Base-by-base conservation (phyloP, 108 stramenopile species). In the Epithemia pelagica region DNA sequence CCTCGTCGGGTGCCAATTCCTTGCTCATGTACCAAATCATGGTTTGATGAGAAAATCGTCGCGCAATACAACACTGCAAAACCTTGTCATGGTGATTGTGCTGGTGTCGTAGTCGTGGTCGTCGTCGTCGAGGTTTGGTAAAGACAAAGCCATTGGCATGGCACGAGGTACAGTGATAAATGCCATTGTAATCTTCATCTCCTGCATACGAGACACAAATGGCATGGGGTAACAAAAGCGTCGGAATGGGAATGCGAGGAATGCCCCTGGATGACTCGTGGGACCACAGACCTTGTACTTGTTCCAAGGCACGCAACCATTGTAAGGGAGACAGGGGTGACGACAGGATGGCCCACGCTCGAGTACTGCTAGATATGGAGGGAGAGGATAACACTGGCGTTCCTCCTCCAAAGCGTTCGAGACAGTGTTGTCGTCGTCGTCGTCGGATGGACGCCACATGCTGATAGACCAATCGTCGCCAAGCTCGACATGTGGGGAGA, bases 11-110 rank as follows among this genome's bases (percentile, higher is more conserved):
- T 5, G 37, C 5, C 37, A 46, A 46, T 71, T 91, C 90, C 65
- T 91, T 91, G 72, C 83, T 81, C 80, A 88, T 79, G 65, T 91
- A 91, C 90, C 90, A 91, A 8, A 89, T 62, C 52, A 89, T 67
- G 27, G 84, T 83, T 80, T 87, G 60, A 1, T 7, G 28, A 1
- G 90, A 88, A 72, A 87, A 92, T 32, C 83, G 62, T 63, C 85
- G 87, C 1, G 86, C 72, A 66, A 92, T 85, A 30, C 87, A 69
- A 66, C 90, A 92, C 30, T 82, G 81, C 20, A 92, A 64, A 33
- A 76, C 61, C 37, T 77, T 68, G 63, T 74, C 71, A 8, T 59
- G 59, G 31, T 75, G 19, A 32, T 20, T 31, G 0, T 59, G 27
- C 28, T 46, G 32, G 28, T 8, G 59, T 59, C 8, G 27, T 2